These are phyloP conservation scores for Schizosaccharomyces pombe DNA, from an alignment of 805 yeast genomes.

Conservation along the genomic window ASM294v3 CU329670.1:327501-328000, in stretches of 20 bases:
- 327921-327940: neutral
- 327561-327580: neutral
- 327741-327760: neutral
- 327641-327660: neutral
- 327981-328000: no score
- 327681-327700: neutral
- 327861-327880: neutral
- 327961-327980: no score
- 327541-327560: neutral
- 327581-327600: neutral
- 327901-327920: neutral
- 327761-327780: neutral
- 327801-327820: neutral
- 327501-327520: neutral
- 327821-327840: neutral
- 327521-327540: neutral
- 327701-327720: constrained; percentile 2
- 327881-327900: no score
- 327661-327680: neutral
- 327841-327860: neutral
- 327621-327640: neutral
- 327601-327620: neutral
- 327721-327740: neutral
- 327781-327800: neutral
- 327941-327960: no score